phyloP scores from a whole-genome alignment of 1,284 basidiomycete genomes.

The Porogramme epimiltina region DNA sequence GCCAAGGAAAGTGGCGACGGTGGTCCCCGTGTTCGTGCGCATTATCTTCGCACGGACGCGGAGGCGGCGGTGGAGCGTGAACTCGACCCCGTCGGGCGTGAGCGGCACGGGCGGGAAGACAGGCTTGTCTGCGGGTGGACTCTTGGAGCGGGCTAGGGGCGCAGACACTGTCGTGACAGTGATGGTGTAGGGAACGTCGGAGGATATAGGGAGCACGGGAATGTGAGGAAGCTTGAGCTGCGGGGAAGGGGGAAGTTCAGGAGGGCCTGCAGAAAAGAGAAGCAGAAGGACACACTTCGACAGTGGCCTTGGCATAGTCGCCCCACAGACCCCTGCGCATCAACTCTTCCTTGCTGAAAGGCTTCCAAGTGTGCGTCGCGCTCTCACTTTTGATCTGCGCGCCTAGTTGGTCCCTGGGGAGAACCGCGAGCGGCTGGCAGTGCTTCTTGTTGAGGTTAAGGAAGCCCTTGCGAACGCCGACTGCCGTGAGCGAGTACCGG shows the following conservation, averaged over 20 bases:
- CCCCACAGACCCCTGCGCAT: slow-evolving; percentile 27
- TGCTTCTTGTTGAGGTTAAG: slow-evolving; percentile 17
- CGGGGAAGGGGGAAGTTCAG: background rate
- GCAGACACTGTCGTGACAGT: slow-evolving; percentile 9
- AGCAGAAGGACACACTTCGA: slow-evolving; percentile 11
- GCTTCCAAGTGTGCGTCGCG: slow-evolving; percentile 8
- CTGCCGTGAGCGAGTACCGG: slow-evolving; percentile 21
- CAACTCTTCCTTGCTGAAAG: slow-evolving; percentile 3
- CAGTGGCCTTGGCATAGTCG: slow-evolving; percentile 19
- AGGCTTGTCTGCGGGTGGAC: background rate
- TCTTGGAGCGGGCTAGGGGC: slow-evolving; percentile 6
- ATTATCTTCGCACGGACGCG: background rate
- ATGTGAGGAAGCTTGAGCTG: slow-evolving; percentile 20
- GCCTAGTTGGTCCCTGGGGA: slow-evolving; percentile 19
- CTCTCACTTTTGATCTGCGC: background rate
- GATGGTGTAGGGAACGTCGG: slow-evolving; percentile 11
- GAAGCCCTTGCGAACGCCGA: slow-evolving; percentile 20
- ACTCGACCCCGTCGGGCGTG: slow-evolving; percentile 1
- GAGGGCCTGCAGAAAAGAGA: background rate
- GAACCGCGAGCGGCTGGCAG: slow-evolving; percentile 16
- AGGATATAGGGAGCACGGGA: slow-evolving; percentile 4
- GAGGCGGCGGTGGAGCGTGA: slow-evolving; percentile 5
- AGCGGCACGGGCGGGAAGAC: slow-evolving; percentile 11
- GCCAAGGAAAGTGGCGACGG: slow-evolving; percentile 1
- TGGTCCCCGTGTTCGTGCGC: background rate